Evolutionary conservation across 257 asterid species (phyloP).

Genomic region (Primulina huaijiensis): DNA sequence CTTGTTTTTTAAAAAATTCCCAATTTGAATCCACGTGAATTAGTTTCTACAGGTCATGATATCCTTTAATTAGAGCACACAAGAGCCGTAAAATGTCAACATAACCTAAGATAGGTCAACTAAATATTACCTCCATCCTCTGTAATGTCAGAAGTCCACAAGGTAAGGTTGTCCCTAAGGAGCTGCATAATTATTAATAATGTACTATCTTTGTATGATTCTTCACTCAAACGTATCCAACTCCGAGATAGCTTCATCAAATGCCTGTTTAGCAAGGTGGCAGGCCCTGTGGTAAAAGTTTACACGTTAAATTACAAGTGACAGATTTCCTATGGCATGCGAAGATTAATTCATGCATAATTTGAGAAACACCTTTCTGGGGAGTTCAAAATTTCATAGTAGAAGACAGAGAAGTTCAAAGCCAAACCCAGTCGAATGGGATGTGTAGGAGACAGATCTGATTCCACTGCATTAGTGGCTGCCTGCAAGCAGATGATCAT

Average conservation of each 20-base stretch:
- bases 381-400: slow-evolving; percentile 25
- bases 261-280: slow-evolving; percentile 20
- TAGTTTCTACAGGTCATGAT: neutral
- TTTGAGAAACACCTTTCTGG: slow-evolving; percentile 18
- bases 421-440: slow-evolving; percentile 26
- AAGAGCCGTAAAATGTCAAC: no score
- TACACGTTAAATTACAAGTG: neutral
- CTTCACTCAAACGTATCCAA: slow-evolving; percentile 20
- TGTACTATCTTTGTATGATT: slow-evolving; percentile 25
- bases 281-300: slow-evolving; percentile 15
- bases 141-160: slow-evolving; percentile 25
- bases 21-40: neutral
- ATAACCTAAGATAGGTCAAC: neutral
- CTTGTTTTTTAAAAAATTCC: no score
- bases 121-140: slow-evolving; percentile 26
- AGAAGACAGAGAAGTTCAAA: slow-evolving; percentile 24
- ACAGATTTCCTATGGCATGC: neutral
- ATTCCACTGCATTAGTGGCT: slow-evolving; percentile 13
- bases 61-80: neutral
- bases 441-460: slow-evolving; percentile 24
- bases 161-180: slow-evolving; percentile 22
- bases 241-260: slow-evolving; percentile 25
- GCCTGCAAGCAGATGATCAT: slow-evolving; percentile 7
- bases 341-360: neutral
- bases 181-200: slow-evolving; percentile 26